Evolutionary conservation across 2,329 filamentous ascomycete species (phyloP).

Genomic region (Alternaria ventricosa): DNA sequence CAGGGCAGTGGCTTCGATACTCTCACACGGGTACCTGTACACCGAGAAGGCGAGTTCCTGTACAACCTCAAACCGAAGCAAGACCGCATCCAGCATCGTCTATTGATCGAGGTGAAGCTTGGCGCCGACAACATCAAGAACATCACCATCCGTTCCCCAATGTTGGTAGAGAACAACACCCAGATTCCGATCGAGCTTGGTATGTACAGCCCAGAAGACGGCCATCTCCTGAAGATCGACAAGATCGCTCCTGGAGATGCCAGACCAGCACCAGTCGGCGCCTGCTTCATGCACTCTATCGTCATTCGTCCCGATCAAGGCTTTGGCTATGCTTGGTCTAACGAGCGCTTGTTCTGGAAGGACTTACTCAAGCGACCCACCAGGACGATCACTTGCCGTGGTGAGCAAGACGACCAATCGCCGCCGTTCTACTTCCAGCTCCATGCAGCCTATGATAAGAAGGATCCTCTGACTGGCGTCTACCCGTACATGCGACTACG

Average conservation of each 20-base stretch:
- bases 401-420: slow-evolving; percentile 77
- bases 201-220: slow-evolving; percentile 84
- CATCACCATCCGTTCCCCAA: slow-evolving; percentile 90
- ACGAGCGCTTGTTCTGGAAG: slow-evolving; percentile 88
- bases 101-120: slow-evolving; percentile 89
- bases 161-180: slow-evolving; percentile 93
- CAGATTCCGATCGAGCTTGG: slow-evolving; percentile 95
- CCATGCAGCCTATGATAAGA: slow-evolving; percentile 82
- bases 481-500: slow-evolving; percentile 96
- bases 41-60: slow-evolving; percentile 90
- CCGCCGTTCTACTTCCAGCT: slow-evolving; percentile 96
- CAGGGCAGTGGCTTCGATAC: slow-evolving; percentile 95
- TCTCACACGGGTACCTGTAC: slow-evolving; percentile 85
- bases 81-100: slow-evolving; percentile 82
- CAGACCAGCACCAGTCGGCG: slow-evolving; percentile 88
- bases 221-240: slow-evolving; percentile 94
- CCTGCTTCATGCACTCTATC: slow-evolving; percentile 86
- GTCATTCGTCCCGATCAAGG: slow-evolving; percentile 91
- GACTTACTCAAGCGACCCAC: slow-evolving; percentile 86
- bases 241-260: slow-evolving; percentile 93
- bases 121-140: slow-evolving; percentile 98
- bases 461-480: slow-evolving; percentile 79
- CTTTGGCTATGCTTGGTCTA: slow-evolving; percentile 96
- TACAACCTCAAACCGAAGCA: slow-evolving; percentile 89
- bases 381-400: slow-evolving; percentile 84